Conservation (phyloP, 2,329 filamentous ascomycete genomes). For the Fusarium robinianum region DNA sequence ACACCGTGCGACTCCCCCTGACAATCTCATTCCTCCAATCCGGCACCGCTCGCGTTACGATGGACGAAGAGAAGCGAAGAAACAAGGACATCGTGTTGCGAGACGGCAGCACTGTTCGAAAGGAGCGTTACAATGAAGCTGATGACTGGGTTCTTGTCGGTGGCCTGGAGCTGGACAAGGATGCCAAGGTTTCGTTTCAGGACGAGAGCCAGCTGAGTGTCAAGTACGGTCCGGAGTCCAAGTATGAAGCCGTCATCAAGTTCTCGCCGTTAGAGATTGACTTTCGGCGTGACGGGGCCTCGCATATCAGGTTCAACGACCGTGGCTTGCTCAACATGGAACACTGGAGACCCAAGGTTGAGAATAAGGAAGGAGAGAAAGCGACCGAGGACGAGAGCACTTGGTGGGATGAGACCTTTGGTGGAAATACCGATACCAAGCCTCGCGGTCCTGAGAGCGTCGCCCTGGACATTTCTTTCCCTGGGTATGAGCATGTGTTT, state of each 20-base stretch:
- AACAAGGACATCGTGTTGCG: constrained; percentile 88
- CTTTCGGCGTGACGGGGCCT: constrained; percentile 80
- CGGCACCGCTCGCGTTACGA: constrained; percentile 80
- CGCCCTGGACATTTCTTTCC: constrained; percentile 87
- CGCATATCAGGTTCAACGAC: constrained; percentile 87
- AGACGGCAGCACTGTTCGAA: constrained; percentile 80
- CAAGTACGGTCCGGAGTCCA: constrained; percentile 74
- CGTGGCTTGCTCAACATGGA: constrained; percentile 91
- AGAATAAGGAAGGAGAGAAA: constrained; percentile 62
- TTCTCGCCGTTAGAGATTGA: constrained; percentile 84
- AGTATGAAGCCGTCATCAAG: constrained; percentile 81
- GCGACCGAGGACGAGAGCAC: constrained; percentile 77
- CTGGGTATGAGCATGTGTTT: constrained; percentile 88
- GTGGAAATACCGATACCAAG: constrained; percentile 93
- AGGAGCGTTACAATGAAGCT: constrained; percentile 93
- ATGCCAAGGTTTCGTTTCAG: constrained; percentile 69
- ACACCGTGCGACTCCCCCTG: constrained; percentile 78
- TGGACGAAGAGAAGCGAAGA: constrained; percentile 89
- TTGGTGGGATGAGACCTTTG: constrained; percentile 98
- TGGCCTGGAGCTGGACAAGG: constrained; percentile 72
- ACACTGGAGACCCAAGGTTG: constrained; percentile 90
- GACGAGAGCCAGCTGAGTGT: constrained; percentile 72
- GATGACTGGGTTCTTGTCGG: constrained; percentile 86
- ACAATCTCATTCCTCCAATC: constrained; percentile 88
- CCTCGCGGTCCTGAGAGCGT: constrained; percentile 94